These are phyloP conservation scores for Bromus sterilis DNA, from an alignment of 176 grass and related monocot species.

Conservation along the genomic window DNA sequence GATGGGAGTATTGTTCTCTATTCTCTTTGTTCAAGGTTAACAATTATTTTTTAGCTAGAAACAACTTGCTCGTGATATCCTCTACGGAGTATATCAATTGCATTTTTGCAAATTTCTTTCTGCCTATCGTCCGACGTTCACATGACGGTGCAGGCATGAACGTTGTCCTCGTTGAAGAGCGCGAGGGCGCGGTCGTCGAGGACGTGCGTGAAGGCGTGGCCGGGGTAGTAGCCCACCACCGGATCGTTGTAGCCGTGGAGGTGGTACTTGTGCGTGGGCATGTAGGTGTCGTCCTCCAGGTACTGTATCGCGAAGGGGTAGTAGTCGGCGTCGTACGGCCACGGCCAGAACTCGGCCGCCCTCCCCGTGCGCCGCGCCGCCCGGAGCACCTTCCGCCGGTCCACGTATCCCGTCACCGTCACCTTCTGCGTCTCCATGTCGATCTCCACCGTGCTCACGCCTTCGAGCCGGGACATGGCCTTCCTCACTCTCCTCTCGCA, in stretches of 20 bases:
- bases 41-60: not conserved
- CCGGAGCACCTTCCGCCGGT: slow-evolving; percentile 55
- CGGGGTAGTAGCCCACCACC: slow-evolving; percentile 52
- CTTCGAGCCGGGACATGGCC: slow-evolving; percentile 62
- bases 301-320: slow-evolving; percentile 79
- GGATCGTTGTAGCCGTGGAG: slow-evolving; percentile 65
- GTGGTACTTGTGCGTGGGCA: slow-evolving; percentile 63
- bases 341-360: slow-evolving; percentile 89
- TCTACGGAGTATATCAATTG: not conserved
- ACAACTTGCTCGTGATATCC: not conserved
- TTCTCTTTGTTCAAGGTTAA: not conserved
- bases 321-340: slow-evolving; percentile 64
- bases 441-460: slow-evolving; percentile 69
- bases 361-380: slow-evolving; percentile 63
- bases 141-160: slow-evolving; percentile 74
- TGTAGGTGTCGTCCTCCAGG: slow-evolving; percentile 58
- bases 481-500: slow-evolving; percentile 62
- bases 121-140: not conserved
- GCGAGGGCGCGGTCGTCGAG: slow-evolving; percentile 58
- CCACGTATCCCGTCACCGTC: slow-evolving; percentile 71
- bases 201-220: slow-evolving; percentile 61
- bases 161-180: slow-evolving; percentile 79
- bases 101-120: not conserved
- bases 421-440: slow-evolving; percentile 88
- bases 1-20: not conserved